phyloP scores from a whole-genome alignment of 805 yeast species.

The Candida orba region DNA sequence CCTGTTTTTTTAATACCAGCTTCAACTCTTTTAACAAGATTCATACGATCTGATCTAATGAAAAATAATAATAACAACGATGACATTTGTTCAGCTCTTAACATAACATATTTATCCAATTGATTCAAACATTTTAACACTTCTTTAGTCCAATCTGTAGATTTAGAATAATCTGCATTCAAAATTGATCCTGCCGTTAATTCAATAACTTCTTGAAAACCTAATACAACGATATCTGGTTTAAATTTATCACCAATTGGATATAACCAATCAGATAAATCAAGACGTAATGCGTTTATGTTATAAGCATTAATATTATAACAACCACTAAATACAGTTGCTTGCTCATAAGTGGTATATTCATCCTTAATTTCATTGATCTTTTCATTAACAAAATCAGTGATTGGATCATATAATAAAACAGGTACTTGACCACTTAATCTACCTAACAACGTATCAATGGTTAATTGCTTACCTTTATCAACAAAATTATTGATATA shows the following conservation, averaged over 20 bases:
- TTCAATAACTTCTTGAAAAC: conserved; percentile 92
- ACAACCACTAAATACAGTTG: conserved; percentile 73
- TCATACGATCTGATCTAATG: conserved; percentile 42
- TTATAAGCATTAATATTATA: conserved; percentile 86
- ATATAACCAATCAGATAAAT: conserved; percentile 70
- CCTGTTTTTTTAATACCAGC: conserved; percentile 97
- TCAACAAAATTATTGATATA: conserved; percentile 95
- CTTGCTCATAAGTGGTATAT: conserved; percentile 54
- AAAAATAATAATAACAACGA: conserved; percentile 60
- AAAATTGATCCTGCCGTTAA: conserved; percentile 85
- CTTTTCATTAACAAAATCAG: conserved; percentile 71
- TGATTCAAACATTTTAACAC: conserved; percentile 58
- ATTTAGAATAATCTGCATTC: conserved; percentile 74
- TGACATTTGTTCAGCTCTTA: conserved; percentile 71
- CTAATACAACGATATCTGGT: conserved; percentile 84
- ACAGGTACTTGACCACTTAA: conserved; percentile 67
- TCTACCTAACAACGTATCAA: conserved; percentile 80
- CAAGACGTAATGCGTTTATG: conserved; percentile 68
- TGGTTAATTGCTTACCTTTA: conserved; percentile 81
- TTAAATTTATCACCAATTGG: conserved; percentile 51
- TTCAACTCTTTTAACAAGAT: conserved; percentile 69
- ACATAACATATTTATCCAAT: conserved; percentile 48
- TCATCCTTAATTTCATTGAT: conserved; percentile 33
- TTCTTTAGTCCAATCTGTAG: conserved; percentile 70
- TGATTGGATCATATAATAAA: conserved; percentile 76